These are phyloP conservation scores for Avicennia marina DNA, from an alignment of 257 asterid species.

Conservation along the genomic window DNA sequence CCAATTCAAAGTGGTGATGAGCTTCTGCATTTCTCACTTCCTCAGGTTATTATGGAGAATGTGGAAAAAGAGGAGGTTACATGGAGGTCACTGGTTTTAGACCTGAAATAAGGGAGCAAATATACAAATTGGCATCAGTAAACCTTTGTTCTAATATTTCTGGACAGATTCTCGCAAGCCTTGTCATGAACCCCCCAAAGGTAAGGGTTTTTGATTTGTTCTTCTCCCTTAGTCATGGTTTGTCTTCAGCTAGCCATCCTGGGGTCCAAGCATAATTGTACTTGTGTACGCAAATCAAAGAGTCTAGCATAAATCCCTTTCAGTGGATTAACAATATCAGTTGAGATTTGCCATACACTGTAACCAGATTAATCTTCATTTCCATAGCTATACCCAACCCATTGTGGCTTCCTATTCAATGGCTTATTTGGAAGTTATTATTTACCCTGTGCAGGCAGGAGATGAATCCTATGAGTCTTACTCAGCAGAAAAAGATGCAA, in stretches of 20 bases:
- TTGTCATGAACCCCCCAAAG: conserved; percentile 94
- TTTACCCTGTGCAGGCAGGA: conserved; percentile 60
- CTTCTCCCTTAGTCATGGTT: too few species aligned
- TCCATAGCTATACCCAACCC: too few species aligned
- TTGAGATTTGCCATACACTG: too few species aligned
- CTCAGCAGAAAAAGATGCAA: conserved; percentile 71
- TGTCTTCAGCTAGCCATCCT: too few species aligned
- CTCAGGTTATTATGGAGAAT: conserved; percentile 89
- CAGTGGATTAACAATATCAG: too few species aligned
- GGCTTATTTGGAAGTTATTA: background rate
- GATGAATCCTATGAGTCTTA: conserved; percentile 90
- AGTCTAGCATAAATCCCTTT: too few species aligned
- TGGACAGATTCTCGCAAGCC: conserved; percentile 96
- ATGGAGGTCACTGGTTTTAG: conserved; percentile 95
- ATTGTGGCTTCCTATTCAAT: too few species aligned
- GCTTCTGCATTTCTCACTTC: too few species aligned
- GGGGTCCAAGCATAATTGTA: too few species aligned
- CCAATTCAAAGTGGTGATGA: conserved; percentile 1
- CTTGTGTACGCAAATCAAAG: too few species aligned
- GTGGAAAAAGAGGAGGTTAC: conserved; percentile 97
- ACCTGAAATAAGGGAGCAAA: conserved; percentile 81
- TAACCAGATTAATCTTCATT: too few species aligned
- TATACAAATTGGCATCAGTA: conserved; percentile 90
- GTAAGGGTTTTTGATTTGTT: conserved; percentile 21
- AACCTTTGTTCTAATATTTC: conserved; percentile 93